A percentile compares a stretch with the other conserved stretches of the same genome.
Evolutionary conservation across 78 protist genomes (phyloP).

Genomic region (Dictyostelium intermedium): DNA sequence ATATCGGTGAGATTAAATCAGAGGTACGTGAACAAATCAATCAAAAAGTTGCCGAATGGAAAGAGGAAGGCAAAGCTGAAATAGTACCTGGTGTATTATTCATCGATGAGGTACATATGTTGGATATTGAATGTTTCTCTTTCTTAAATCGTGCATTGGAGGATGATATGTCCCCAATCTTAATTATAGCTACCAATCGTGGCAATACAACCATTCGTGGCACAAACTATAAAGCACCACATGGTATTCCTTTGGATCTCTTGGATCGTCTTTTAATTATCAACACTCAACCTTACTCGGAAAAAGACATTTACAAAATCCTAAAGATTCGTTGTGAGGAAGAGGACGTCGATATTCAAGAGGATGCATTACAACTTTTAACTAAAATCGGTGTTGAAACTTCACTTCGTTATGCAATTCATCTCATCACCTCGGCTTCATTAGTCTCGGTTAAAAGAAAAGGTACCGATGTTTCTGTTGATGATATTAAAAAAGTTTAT

Average conservation of each 20-base stretch:
- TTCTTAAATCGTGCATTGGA: constrained; percentile 98
- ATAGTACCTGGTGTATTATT: constrained; percentile 99
- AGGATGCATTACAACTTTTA: constrained; percentile 92
- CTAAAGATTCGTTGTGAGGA: constrained; percentile 90
- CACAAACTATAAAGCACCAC: constrained; percentile 95
- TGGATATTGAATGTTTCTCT: constrained; percentile 99
- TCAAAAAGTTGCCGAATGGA: constrained; percentile 97
- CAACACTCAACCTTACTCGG: constrained; percentile 86
- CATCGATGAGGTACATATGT: constrained; percentile 99
- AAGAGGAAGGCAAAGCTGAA: constrained; percentile 98
- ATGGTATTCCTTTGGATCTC: constrained; percentile 99
- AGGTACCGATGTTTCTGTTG: constrained; percentile 60
- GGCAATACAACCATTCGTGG: constrained; percentile 97
- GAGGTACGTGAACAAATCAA: constrained; percentile 98
- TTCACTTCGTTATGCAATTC: constrained; percentile 97
- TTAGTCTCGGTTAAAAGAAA: constrained; percentile 91
- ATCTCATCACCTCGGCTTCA: constrained; percentile 93
- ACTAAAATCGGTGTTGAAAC: constrained; percentile 92
- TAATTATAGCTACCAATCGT: constrained; percentile 98
- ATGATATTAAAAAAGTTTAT: constrained; percentile 92
- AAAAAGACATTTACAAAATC: constrained; percentile 79
- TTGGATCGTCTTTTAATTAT: constrained; percentile 96
- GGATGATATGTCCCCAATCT: constrained; percentile 94
- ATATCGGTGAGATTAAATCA: constrained; percentile 95
- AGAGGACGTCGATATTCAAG: constrained; percentile 97